phyloP scores from a whole-genome alignment of 225 moss, liverwort and hornwort species.

The Physcomitrellopsis africana region DNA sequence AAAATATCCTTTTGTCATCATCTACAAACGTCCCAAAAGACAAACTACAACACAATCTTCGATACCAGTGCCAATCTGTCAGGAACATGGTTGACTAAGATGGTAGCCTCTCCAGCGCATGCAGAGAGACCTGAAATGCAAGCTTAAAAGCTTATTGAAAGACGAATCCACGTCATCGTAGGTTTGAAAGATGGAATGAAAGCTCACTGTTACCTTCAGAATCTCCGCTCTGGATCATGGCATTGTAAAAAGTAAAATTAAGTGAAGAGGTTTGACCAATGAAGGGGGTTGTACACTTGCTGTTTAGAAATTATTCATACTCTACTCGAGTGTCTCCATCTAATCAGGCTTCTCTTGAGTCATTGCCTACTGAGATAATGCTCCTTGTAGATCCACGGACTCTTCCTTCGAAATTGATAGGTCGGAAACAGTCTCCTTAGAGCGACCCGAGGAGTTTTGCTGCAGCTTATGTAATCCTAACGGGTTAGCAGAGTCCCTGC shows the following conservation, averaged over 20 bases:
- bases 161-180: neutral
- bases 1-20: neutral
- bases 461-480: conserved; percentile 30
- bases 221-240: neutral
- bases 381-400: conserved; percentile 14
- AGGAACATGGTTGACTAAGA: neutral
- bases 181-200: neutral
- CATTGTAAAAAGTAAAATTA: neutral
- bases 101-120: neutral
- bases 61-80: conserved; percentile 2
- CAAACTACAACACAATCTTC: conserved; percentile 12
- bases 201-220: neutral
- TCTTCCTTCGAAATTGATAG: neutral
- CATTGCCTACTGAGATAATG: conserved; percentile 23
- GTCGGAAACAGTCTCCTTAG: neutral
- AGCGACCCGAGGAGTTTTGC: neutral
- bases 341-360: conserved; percentile 25
- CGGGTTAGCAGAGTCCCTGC: conserved; percentile 48
- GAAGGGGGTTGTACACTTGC: neutral
- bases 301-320: neutral
- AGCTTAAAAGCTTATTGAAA: conserved; percentile 1
- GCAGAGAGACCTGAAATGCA: neutral
- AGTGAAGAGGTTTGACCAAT: neutral
- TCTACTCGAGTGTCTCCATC: conserved; percentile 36
- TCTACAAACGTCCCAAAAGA: neutral